Percentiles rank a stretch among this genome's conserved stretches.
These are phyloP conservation scores for Cryptococcus sp. DNA, from an alignment of 1,284 basidiomycete genomes.

Conservation along the genomic window DNA sequence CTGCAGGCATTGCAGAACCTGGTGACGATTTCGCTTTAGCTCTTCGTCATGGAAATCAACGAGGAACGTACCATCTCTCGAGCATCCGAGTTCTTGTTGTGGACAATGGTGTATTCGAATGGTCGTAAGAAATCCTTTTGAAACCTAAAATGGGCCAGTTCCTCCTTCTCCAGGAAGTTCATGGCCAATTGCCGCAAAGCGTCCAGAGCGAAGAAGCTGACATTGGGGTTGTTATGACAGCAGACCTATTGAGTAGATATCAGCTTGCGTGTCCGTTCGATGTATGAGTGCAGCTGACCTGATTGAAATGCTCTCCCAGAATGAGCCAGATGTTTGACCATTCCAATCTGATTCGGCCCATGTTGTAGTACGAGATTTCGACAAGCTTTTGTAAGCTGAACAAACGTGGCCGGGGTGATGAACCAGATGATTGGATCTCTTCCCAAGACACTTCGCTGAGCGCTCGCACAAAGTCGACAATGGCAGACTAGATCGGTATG, in stretches of 20 bases:
- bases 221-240: constrained; percentile 95
- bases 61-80: constrained; percentile 80
- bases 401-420: constrained; percentile 87
- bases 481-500: constrained; percentile 69
- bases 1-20: constrained; percentile 95
- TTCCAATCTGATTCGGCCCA: constrained; percentile 96
- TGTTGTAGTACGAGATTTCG: constrained; percentile 99
- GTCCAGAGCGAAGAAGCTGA: constrained; percentile 95
- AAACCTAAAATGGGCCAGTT: constrained; percentile 97
- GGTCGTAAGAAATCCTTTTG: constrained; percentile 99
- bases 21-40: background rate
- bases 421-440: constrained; percentile 95
- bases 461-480: constrained; percentile 96
- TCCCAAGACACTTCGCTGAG: constrained; percentile 98
- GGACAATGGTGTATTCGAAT: constrained; percentile 97
- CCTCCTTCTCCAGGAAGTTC: constrained; percentile 99
- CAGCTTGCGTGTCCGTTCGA: background rate
- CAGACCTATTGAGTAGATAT: constrained; percentile 66
- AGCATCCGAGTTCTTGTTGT: constrained; percentile 92
- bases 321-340: constrained; percentile 99
- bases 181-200: constrained; percentile 97
- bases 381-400: constrained; percentile 99
- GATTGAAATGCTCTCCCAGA: constrained; percentile 97
- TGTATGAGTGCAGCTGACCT: constrained; percentile 60
- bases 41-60: background rate